Evolutionary conservation across 140 eudicot genomes (phyloP), one percentile per base, ranked within the genome.

Genomic region (Flaveria floridana): DNA sequence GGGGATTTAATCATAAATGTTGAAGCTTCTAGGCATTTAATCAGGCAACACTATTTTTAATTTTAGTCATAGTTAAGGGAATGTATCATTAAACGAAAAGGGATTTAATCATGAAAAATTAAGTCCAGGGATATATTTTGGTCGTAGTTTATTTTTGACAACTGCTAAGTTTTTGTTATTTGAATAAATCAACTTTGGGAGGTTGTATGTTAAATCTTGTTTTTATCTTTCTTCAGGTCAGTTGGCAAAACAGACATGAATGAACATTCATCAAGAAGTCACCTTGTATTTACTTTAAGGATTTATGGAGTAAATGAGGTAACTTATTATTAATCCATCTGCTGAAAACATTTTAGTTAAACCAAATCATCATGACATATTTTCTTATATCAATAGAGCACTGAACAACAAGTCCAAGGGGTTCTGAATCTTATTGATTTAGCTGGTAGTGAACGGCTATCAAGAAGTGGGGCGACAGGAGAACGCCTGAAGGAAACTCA

Each of bases 221-320:
- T 52, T 52, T 52, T 11, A 21, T 58, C n/a, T 39, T 39, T 7
- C 0, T 65, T 20, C 78, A 94, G 99, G 85, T 89, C 99, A 21
- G 99, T 94, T 57, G 99, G 99, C n/a, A 94, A 78, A 80, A 94
- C 99, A 0, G 87, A 86, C 37, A 94, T 94, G 97, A 94, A 94
- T 61, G 99, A 87, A 37, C 86, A 94, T 39, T 94, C 99, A 14
- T 94, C 99, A 2, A 80, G 99, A 73, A 90, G 97, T 65, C 99
- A 94, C 63, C 84, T 94, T 81, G 99, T 94, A 19, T 94, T 94
- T 64, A 94, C 97, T 0, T 48, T 94, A 63, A 76, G 96, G 68
- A 90, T 94, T 55, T 72, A 63, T 3, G 99, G 99, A 64, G 81
- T 87, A 0, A 90, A 94, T 47, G 97, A 90, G 96, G 99, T 94